Base-by-base conservation (phyloP, 768 basidiomycete genomes). In the Suillus hirtellus region DNA sequence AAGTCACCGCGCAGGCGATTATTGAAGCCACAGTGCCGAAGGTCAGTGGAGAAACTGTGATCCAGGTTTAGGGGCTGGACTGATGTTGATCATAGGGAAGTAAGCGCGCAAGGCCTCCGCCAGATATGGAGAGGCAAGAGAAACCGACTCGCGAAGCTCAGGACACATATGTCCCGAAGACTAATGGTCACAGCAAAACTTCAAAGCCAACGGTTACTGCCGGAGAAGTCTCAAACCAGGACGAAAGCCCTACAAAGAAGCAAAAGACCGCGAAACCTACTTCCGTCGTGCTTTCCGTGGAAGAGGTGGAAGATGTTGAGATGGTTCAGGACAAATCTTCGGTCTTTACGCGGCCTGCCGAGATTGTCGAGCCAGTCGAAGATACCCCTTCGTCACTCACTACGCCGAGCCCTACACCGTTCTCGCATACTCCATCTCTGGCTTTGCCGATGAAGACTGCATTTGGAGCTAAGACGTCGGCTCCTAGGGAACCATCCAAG, bases 1-100 rank as follows among this genome's bases (percentile, higher is more conserved):
- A 72, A 60, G 31, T 79, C 56, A 84, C 86, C 42, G 83, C 87
- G 1, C 89, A 89, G 65, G 85, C 84, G 43, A 88, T 90, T 58
- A 89, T 93, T 52, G 89, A 91, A 74, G 89, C 90, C 3, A 92
- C 90, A 2, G 69, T 92, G 14, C 91, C 91, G 15, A 90, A 86
- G 81, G 87, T 86, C 63, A 63, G 82, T 74, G 34, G 17, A 40
- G 31, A 46, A 4, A 46, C 62, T 21, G 60, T 56, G 21, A 8
- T 47, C 64, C 56, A 62, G n/a, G 44, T 17, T 15, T 4, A 8
- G 21, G 35, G 34, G 44, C 35, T 9, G 61, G 50, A 24, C 62
- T 69, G 24, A 68, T 60, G 38, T 59, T 50, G 2, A 46, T 47
- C 44, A 27, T 70, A 92, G 90, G 91, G 90, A 63, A 90, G 87